These are phyloP conservation scores for Amylocarpus encephaloides DNA, from an alignment of 2,329 filamentous ascomycete genomes.

Conservation along the genomic window DNA sequence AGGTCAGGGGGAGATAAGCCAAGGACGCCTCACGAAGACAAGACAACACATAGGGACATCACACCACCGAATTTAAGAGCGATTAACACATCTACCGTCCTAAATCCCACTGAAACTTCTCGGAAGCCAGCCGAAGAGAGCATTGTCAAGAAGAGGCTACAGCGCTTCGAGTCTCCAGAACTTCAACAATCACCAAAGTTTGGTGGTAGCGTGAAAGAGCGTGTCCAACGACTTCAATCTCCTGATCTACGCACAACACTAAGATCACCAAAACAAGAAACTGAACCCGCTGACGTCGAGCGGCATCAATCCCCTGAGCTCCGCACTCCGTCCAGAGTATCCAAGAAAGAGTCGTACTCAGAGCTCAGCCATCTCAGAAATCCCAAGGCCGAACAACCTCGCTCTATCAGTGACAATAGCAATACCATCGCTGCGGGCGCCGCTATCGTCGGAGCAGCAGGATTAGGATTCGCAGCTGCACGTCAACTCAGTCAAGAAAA, in stretches of 20 bases:
- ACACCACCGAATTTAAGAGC: background rate
- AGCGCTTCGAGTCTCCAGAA: constrained; percentile 6
- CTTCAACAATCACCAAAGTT: background rate
- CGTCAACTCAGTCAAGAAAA: constrained; percentile 28
- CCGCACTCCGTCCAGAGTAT: constrained; percentile 5
- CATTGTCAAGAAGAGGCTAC: constrained; percentile 3
- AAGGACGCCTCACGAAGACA: background rate
- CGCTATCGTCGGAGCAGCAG: constrained; percentile 23
- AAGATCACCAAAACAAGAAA: background rate
- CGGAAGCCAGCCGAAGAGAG: constrained; percentile 3
- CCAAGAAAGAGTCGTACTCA: constrained; percentile 25
- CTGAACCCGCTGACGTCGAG: constrained; percentile 8
- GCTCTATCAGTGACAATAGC: constrained; percentile 15
- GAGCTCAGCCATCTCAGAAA: constrained; percentile 21
- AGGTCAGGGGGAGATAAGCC: constrained; percentile 1
- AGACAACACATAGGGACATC: background rate
- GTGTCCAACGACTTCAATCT: constrained; percentile 22
- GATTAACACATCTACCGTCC: background rate
- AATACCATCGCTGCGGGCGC: constrained; percentile 20
- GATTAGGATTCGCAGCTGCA: constrained; percentile 27
- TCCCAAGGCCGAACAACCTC: constrained; percentile 24
- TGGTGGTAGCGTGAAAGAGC: constrained; percentile 19
- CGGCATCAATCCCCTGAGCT: constrained; percentile 19
- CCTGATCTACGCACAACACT: background rate
- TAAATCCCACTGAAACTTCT: background rate